Evolutionary conservation across 176 grass and related monocot genomes (phyloP).

Genomic region (Phoenix roebelenii): DNA sequence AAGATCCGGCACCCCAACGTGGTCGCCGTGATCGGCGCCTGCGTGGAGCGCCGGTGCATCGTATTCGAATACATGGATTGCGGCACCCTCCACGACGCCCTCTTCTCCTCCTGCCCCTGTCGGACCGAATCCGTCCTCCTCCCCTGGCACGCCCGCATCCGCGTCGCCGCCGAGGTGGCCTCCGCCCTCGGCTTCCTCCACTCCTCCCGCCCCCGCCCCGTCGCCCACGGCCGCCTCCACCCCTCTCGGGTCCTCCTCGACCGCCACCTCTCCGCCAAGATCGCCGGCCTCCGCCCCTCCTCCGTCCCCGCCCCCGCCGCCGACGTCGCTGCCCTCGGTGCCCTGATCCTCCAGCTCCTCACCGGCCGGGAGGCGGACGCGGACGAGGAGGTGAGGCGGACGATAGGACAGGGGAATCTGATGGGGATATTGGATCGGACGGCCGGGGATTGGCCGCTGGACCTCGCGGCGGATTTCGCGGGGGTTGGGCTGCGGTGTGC

Average conservation of each 20-base stretch:
- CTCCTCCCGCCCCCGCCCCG: not conserved
- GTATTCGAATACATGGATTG: not conserved
- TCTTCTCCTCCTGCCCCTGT: not conserved
- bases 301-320: not conserved
- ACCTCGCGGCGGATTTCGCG: conserved; percentile 10
- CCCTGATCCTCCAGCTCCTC: conserved; percentile 10
- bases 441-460: conserved; percentile 12
- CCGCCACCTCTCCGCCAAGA: conserved; percentile 7
- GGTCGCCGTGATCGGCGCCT: not conserved
- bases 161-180: conserved; percentile 10
- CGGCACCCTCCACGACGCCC: conserved; percentile 11
- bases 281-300: conserved; percentile 5
- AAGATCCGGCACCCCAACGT: conserved; percentile 10
- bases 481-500: not conserved
- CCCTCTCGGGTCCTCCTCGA: conserved; percentile 3
- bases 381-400: not conserved
- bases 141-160: conserved; percentile 11
- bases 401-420: not conserved
- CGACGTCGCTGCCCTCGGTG: not conserved
- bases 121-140: not conserved
- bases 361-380: not conserved
- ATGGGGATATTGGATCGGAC: not conserved
- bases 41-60: conserved; percentile 7
- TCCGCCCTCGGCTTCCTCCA: conserved; percentile 15
- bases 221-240: conserved; percentile 11